A percentile compares a stretch with the other conserved stretches of the same genome.
Evolutionary conservation across 768 basidiomycete species (phyloP).

Genomic region (Mycena latifolia): DNA sequence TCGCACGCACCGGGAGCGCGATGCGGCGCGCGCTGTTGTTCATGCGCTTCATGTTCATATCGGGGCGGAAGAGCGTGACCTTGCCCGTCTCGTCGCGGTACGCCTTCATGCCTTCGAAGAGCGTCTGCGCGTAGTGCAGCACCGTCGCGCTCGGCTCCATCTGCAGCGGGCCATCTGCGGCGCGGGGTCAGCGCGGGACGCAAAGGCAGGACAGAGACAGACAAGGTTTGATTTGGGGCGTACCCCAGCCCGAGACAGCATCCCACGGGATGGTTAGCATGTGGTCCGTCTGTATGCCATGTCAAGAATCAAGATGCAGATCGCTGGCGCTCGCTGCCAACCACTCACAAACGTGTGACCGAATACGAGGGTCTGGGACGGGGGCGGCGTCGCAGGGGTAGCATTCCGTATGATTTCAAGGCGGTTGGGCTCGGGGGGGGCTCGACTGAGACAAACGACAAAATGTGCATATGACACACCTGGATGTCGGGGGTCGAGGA

Average conservation of each 20-base stretch:
- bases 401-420: constrained; percentile 62
- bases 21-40: constrained; percentile 84
- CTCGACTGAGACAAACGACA: background rate
- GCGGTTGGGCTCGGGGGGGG: constrained; percentile 57
- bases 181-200: constrained; percentile 12
- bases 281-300: constrained; percentile 75
- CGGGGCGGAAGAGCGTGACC: constrained; percentile 90
- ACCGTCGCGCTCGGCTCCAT: constrained; percentile 86
- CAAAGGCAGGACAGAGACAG: constrained; percentile 43
- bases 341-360: constrained; percentile 84
- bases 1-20: constrained; percentile 75
- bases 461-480: constrained; percentile 42
- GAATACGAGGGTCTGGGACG: constrained; percentile 79
- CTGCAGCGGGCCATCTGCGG: constrained; percentile 74
- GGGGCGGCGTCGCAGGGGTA: constrained; percentile 72
- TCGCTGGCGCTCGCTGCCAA: background rate
- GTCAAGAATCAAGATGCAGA: constrained; percentile 24
- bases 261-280: constrained; percentile 89
- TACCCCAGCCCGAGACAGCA: constrained; percentile 80
- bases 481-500: constrained; percentile 62
- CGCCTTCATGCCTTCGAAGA: constrained; percentile 97
- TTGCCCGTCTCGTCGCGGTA: constrained; percentile 81
- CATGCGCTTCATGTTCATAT: constrained; percentile 99
- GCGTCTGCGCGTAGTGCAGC: constrained; percentile 92
- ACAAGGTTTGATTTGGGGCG: constrained; percentile 89